Evolutionary conservation across 805 yeast genomes (phyloP).

Genomic region (Teunomyces lycoperdinae): DNA sequence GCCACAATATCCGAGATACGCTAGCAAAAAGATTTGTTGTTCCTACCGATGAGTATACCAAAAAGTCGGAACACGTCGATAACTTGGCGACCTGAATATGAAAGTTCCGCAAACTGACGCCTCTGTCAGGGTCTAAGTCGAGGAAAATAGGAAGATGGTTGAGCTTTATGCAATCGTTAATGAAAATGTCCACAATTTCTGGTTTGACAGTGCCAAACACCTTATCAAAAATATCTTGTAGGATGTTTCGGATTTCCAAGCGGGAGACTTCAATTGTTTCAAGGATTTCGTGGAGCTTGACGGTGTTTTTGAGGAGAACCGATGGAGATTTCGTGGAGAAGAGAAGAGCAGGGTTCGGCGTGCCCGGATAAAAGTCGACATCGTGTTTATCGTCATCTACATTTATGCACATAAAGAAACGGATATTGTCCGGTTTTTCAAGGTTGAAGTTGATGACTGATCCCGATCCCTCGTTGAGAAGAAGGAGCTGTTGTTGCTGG

Average conservation of each 20-base stretch:
- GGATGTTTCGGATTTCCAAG: slow-evolving; percentile 24
- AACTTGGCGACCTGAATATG: slow-evolving; percentile 82
- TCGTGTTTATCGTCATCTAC: slow-evolving; percentile 9
- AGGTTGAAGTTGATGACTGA: slow-evolving; percentile 8
- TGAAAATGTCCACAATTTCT: slow-evolving; percentile 22
- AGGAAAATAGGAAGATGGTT: slow-evolving; percentile 52
- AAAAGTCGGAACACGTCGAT: slow-evolving; percentile 68
- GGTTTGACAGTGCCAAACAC: slow-evolving; percentile 12
- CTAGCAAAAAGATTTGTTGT: slow-evolving; percentile 14
- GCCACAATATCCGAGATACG: slow-evolving; percentile 32
- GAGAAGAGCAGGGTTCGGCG: neutral
- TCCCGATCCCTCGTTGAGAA: neutral
- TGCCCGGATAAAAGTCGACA: neutral
- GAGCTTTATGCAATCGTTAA: slow-evolving; percentile 42
- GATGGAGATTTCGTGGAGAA: neutral
- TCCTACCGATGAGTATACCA: slow-evolving; percentile 51
- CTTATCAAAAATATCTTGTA: slow-evolving; percentile 18
- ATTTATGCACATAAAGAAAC: slow-evolving; percentile 40
- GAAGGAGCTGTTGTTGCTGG: slow-evolving; percentile 21
- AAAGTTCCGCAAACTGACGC: slow-evolving; percentile 78
- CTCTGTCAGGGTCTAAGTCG: slow-evolving; percentile 64
- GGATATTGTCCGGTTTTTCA: slow-evolving; percentile 25
- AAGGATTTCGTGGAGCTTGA: slow-evolving; percentile 53
- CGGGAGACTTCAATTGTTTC: slow-evolving; percentile 45
- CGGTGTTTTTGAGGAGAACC: slow-evolving; percentile 49